These are phyloP conservation scores for Gastrodia elata DNA, from an alignment of 106 monocot species.

Conservation along the genomic window DNA sequence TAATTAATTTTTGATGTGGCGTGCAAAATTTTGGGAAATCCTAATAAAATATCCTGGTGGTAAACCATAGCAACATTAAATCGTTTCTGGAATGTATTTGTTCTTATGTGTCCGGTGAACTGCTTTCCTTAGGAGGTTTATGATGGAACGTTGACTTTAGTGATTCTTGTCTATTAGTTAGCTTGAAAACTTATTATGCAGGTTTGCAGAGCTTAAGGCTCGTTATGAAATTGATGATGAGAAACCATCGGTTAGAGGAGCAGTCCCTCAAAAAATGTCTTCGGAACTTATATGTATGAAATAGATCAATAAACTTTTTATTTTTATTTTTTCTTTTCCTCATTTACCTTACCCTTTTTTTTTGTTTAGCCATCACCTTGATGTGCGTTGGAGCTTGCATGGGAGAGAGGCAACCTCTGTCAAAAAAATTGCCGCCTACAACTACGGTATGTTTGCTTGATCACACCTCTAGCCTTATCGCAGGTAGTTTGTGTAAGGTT, in stretches of 20 bases:
- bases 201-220: constrained; percentile 62
- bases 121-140: neutral
- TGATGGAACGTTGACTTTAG: neutral
- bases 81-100: neutral
- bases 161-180: neutral
- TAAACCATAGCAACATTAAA: neutral
- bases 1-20: neutral
- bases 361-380: constrained; percentile 60
- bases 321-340: neutral
- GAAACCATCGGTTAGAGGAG: constrained; percentile 34
- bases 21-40: neutral
- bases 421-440: constrained; percentile 71
- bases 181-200: constrained; percentile 16
- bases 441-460: constrained; percentile 59
- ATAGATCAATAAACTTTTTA: neutral
- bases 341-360: neutral
- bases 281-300: constrained; percentile 66
- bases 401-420: constrained; percentile 70
- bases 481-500: neutral
- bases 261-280: constrained; percentile 70
- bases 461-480: neutral
- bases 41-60: neutral
- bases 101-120: neutral
- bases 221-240: constrained; percentile 82
- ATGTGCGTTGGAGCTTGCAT: constrained; percentile 90